A percentile compares a stretch with the other conserved stretches of the same genome.
phyloP scores from a whole-genome alignment of 2,329 filamentous ascomycete genomes.

The Beauveria bassiana region DNA sequence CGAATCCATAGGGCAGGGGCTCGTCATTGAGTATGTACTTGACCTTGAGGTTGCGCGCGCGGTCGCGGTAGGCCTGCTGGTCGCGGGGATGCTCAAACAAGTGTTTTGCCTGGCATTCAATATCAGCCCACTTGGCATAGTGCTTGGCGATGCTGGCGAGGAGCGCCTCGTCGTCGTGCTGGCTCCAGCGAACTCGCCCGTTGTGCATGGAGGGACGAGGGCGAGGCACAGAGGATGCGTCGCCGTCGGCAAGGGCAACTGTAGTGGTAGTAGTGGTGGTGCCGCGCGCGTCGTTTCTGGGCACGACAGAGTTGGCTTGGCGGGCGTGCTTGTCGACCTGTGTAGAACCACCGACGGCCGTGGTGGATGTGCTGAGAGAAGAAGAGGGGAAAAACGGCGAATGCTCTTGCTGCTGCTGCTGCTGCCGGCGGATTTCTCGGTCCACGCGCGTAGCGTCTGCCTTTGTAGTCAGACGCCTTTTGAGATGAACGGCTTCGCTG shows the following conservation, averaged over 20 bases:
- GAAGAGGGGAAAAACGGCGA: neutral
- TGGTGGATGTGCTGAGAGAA: neutral
- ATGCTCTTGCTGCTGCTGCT: neutral
- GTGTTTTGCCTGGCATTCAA: constrained; percentile 19
- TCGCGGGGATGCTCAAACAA: constrained; percentile 37
- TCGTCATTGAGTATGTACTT: constrained; percentile 39
- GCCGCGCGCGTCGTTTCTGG: neutral
- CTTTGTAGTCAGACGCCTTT: constrained; percentile 12
- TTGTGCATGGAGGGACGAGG: neutral
- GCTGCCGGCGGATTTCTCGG: neutral
- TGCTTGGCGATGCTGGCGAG: constrained; percentile 31
- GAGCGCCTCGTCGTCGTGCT: constrained; percentile 33
- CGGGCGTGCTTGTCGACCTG: neutral
- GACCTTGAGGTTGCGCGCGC: constrained; percentile 50
- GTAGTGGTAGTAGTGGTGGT: neutral
- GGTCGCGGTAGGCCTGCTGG: constrained; percentile 51
- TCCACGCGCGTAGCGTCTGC: neutral
- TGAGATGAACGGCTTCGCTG: constrained; percentile 16
- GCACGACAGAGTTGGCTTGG: no score
- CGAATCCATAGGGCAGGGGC: constrained; percentile 39
- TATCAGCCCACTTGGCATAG: constrained; percentile 24
- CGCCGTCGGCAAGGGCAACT: no score
- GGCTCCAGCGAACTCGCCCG: constrained; percentile 33
- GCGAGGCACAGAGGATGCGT: neutral
- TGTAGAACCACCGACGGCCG: neutral